phyloP scores from a whole-genome alignment of 139 green algal genomes.

The Coccomyxa sp. region DNA sequence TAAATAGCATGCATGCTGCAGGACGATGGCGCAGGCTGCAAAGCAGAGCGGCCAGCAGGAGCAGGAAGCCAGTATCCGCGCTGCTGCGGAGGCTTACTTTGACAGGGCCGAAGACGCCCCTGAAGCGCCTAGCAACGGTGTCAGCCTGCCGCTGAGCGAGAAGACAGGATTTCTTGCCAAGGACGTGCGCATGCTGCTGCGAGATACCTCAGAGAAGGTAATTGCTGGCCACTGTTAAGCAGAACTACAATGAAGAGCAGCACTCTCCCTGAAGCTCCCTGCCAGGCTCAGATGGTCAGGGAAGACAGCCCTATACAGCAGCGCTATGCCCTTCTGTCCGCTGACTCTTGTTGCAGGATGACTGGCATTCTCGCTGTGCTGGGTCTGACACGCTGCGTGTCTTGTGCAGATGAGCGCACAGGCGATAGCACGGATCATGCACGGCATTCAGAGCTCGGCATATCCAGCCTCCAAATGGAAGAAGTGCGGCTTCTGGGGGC shows the following conservation, averaged over 20 bases:
- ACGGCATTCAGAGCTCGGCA: constrained; percentile 58
- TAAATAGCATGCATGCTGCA: background rate
- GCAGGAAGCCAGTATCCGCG: background rate
- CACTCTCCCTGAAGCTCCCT: background rate
- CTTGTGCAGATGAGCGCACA: constrained; percentile 19
- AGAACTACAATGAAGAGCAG: background rate
- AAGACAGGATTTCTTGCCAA: background rate
- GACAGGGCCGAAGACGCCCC: background rate
- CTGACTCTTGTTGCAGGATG: background rate
- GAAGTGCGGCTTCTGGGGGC: constrained; percentile 53
- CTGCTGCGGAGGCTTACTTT: background rate
- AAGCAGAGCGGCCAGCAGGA: background rate
- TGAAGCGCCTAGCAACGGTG: background rate
- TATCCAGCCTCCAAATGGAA: constrained; percentile 50
- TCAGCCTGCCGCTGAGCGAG: background rate
- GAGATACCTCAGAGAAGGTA: no score
- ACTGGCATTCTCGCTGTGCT: background rate
- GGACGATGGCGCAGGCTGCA: no score
- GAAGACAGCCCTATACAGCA: background rate
- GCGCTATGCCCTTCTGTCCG: background rate
- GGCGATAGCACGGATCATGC: constrained; percentile 60
- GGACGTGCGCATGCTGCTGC: background rate
- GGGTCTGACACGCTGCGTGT: background rate
- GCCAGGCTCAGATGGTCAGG: background rate
- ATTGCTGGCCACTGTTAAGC: background rate